phyloP scores from a whole-genome alignment of 768 basidiomycete genomes.

The Rhizopogon salebrosus region DNA sequence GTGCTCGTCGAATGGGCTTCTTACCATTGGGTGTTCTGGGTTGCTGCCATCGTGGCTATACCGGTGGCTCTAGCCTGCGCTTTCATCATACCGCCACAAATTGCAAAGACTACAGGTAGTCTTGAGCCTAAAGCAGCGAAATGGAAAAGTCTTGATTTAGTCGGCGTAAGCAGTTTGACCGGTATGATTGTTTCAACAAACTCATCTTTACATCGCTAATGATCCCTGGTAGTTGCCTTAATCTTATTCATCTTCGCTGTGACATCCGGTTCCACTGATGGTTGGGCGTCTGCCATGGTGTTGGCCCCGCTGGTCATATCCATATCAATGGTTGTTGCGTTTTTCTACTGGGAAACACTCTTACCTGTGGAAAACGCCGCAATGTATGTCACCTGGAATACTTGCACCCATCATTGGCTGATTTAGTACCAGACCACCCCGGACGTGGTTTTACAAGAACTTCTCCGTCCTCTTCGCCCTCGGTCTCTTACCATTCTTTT shows the following conservation, averaged over 20 bases:
- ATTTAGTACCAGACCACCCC: slow-evolving; percentile 29
- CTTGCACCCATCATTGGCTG: background rate
- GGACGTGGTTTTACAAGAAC: slow-evolving; percentile 38
- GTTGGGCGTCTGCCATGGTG: slow-evolving; percentile 44
- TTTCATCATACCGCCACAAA: slow-evolving; percentile 29
- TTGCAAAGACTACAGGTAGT: background rate
- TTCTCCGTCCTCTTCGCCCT: slow-evolving; percentile 33
- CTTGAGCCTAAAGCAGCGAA: slow-evolving; percentile 3
- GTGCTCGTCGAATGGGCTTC: slow-evolving; percentile 34
- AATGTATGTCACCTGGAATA: slow-evolving; percentile 26
- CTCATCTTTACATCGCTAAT: background rate
- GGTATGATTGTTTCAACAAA: slow-evolving; percentile 15
- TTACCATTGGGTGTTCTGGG: slow-evolving; percentile 50
- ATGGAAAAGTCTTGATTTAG: slow-evolving; percentile 31
- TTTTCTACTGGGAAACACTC: slow-evolving; percentile 47
- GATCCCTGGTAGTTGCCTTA: slow-evolving; percentile 15
- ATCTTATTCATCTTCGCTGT: slow-evolving; percentile 35
- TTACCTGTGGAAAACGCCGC: slow-evolving; percentile 37
- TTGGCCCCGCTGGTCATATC: slow-evolving; percentile 43
- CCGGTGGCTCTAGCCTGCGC: slow-evolving; percentile 26
- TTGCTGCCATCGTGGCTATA: slow-evolving; percentile 34
- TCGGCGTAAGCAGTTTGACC: slow-evolving; percentile 35
- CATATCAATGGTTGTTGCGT: slow-evolving; percentile 31
- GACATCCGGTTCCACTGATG: slow-evolving; percentile 41
- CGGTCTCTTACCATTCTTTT: slow-evolving; percentile 37